A percentile compares a stretch with the other conserved stretches of the same genome.
These are phyloP conservation scores for Farysia itapuensis DNA, from an alignment of 1,284 basidiomycete genomes.

Conservation along the genomic window DNA sequence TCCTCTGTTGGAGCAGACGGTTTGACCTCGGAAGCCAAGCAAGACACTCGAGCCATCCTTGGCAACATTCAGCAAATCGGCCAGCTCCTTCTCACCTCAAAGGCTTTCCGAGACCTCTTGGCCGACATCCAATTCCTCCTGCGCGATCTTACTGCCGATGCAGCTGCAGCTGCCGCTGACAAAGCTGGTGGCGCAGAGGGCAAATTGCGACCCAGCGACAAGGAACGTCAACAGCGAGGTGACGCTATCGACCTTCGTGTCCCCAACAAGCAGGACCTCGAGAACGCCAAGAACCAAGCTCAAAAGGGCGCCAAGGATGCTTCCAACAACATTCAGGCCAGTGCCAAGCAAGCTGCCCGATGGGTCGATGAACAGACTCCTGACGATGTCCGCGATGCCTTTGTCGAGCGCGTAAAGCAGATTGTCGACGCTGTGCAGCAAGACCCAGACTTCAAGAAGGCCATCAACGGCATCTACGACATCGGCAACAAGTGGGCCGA, in stretches of 20 bases:
- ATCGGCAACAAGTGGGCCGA: slow-evolving; percentile 63
- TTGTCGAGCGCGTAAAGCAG: slow-evolving; percentile 61
- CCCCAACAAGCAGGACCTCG: slow-evolving; percentile 58
- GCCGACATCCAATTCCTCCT: slow-evolving; percentile 61
- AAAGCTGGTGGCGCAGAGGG: slow-evolving; percentile 50
- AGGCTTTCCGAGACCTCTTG: slow-evolving; percentile 61
- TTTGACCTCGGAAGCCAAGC: slow-evolving; percentile 53
- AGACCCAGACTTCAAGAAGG: slow-evolving; percentile 61
- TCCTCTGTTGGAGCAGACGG: slow-evolving; percentile 44
- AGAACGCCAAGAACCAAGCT: slow-evolving; percentile 59
- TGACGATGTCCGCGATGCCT: slow-evolving; percentile 62
- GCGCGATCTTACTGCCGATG: slow-evolving; percentile 63
- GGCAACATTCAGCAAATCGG: slow-evolving; percentile 62
- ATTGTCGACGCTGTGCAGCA: slow-evolving; percentile 53
- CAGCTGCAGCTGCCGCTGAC: slow-evolving; percentile 48
- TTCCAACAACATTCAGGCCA: slow-evolving; percentile 44
- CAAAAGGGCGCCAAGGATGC: slow-evolving; percentile 59
- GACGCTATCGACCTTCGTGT: slow-evolving; percentile 35
- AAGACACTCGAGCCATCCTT: slow-evolving; percentile 60
- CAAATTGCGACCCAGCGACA: slow-evolving; percentile 47
- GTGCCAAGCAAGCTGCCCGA: slow-evolving; percentile 34
- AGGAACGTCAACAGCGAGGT: slow-evolving; percentile 51
- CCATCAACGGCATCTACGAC: slow-evolving; percentile 60
- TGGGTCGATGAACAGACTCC: slow-evolving; percentile 63
- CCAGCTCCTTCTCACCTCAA: slow-evolving; percentile 61